Percentiles rank a stretch among this genome's conserved stretches.
phyloP scores from a whole-genome alignment of 108 stramenopile species.

The Discostella pseudostelligera region DNA sequence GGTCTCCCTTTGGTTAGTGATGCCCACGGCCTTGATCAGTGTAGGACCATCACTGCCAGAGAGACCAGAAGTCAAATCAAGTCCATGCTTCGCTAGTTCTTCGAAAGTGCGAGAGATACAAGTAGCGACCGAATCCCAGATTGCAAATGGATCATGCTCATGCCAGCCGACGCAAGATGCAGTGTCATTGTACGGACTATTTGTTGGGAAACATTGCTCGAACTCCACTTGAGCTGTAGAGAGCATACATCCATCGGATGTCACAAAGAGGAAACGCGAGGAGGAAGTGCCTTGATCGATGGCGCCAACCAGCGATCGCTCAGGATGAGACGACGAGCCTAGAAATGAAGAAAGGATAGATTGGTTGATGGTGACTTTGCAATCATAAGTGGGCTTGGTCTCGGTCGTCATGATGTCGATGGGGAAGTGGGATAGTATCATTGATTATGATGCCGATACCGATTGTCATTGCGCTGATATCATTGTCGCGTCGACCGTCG shows the following conservation, averaged over 20 bases:
- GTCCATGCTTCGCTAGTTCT: slow-evolving; percentile 31
- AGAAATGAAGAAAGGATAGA: slow-evolving; percentile 27
- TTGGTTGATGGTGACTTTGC: slow-evolving; percentile 30
- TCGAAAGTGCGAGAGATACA: slow-evolving; percentile 58
- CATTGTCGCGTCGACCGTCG: too few relatives aligned
- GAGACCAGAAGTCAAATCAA: slow-evolving; percentile 18
- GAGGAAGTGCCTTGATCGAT: slow-evolving; percentile 98
- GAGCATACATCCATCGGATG: slow-evolving; percentile 66
- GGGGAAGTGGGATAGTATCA: neutral
- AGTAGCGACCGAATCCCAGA: slow-evolving; percentile 58
- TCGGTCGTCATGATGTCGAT: slow-evolving; percentile 10
- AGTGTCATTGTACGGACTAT: slow-evolving; percentile 26
- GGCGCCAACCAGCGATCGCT: slow-evolving; percentile 65
- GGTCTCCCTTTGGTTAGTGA: slow-evolving; percentile 99
- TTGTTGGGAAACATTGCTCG: slow-evolving; percentile 76
- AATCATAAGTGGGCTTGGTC: slow-evolving; percentile 8
- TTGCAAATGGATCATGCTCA: slow-evolving; percentile 89
- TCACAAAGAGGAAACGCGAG: slow-evolving; percentile 90
- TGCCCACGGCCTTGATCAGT: slow-evolving; percentile 79
- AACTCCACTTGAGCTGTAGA: slow-evolving; percentile 89
- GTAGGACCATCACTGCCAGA: slow-evolving; percentile 13
- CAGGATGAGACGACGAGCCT: slow-evolving; percentile 5
- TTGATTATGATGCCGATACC: neutral
- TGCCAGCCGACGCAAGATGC: slow-evolving; percentile 34
- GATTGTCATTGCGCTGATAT: too few relatives aligned